Evolutionary conservation across 345 rosid species (phyloP).

Genomic region (Melastoma malabathricum): DNA sequence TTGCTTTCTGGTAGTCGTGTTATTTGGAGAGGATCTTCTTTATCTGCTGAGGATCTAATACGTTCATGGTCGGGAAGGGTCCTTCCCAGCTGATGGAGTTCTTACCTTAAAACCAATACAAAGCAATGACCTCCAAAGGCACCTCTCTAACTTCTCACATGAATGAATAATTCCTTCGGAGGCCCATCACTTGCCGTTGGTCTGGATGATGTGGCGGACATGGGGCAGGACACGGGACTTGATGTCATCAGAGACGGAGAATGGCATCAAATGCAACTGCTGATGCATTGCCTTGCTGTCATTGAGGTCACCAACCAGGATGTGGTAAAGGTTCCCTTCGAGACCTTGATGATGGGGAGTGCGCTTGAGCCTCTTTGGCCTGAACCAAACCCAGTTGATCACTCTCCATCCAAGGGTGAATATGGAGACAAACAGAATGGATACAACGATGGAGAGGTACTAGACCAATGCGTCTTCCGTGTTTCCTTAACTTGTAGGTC

Average conservation of each 20-base stretch:
- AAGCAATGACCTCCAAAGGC: too few relatives aligned
- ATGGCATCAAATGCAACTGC: slow-evolving; percentile 4
- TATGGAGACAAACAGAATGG: too few relatives aligned
- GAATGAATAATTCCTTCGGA: not conserved
- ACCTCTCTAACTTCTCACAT: too few relatives aligned
- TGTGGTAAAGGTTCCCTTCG: slow-evolving; percentile 2
- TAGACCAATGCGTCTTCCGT: too few relatives aligned
- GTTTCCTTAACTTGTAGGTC: too few relatives aligned
- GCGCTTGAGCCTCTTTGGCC: slow-evolving; percentile 11
- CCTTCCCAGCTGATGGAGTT: slow-evolving; percentile 5
- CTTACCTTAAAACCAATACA: slow-evolving; percentile 1
- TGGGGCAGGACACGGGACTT: slow-evolving; percentile 7
- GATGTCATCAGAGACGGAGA: slow-evolving; percentile 2
- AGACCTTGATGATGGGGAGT: slow-evolving; percentile 9
- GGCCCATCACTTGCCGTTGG: slow-evolving; percentile 3
- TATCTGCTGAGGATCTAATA: slow-evolving; percentile 6
- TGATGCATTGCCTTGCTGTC: not conserved
- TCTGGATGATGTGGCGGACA: not conserved
- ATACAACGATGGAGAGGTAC: too few relatives aligned
- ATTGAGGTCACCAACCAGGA: slow-evolving; percentile 9
- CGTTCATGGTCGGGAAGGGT: not conserved
- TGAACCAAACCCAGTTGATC: slow-evolving; percentile 7
- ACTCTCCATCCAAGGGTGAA: slow-evolving; percentile 1
- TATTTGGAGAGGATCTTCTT: slow-evolving; percentile 3
- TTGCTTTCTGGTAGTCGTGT: slow-evolving; percentile 1